Base-by-base conservation (phyloP, 2,329 filamentous ascomycete genomes). In the Dactylellina sp. region DNA sequence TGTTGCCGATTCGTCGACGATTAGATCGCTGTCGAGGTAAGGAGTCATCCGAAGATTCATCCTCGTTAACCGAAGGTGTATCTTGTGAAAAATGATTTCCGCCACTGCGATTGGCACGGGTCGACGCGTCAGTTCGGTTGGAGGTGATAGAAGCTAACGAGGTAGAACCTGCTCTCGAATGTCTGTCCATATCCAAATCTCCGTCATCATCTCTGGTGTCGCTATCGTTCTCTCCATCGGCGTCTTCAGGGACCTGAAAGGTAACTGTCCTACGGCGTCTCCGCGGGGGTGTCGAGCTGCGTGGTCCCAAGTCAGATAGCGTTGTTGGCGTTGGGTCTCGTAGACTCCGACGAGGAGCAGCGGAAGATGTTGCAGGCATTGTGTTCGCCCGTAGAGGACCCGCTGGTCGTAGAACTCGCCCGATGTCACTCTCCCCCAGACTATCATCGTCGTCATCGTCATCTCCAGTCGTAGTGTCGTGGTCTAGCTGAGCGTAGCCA, bases 401-500 rank as follows among this genome's bases (percentile, higher is more conserved):
- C n/a, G 70, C 53, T 1, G 70, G 70, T 22, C 70, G 65, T 16
- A 57, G 44, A 18, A 62, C 40, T 9, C 57, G 70, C 1, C 70
- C 70, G 18, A 74, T 61, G 20, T 55, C 62, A 18, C 70, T 74
- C 49, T 66, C 61, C 6, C 57, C 70, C 32, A 65, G 25, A 20
- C 70, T 74, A 18, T 74, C 60, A 20, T 75, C 77, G 16, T 77
- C 76, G 37, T 78, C 77, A 46, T 78, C 76, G 25, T 78, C 77
- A 46, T 78, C 76, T 24, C 70, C 76, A 7, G 77, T 77, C 1
- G 77, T 77, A 12, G 75, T 76, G 16, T 71, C 75, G 12, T 78
- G 70, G 47, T 78, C 76, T 2, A 78, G 59, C 37, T 74, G 76
- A 50, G 76, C 70, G 40, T 77, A 78, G 14, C 75, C 77, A 35